Evolutionary conservation across 345 rosid species (phyloP).

Genomic region (Lepidium aucheri): DNA sequence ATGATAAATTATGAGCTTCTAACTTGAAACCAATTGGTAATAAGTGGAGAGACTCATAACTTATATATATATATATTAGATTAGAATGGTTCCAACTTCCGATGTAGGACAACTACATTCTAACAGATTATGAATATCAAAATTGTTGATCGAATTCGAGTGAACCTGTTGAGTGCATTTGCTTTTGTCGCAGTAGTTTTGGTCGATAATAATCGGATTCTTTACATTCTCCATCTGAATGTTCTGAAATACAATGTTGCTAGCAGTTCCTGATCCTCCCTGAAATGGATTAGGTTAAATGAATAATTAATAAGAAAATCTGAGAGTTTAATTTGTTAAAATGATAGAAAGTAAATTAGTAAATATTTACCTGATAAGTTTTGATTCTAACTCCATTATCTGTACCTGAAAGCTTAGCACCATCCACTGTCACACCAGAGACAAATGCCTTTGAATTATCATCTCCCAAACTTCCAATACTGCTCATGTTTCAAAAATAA

Average conservation of each 20-base stretch:
- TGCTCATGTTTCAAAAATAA: conserved; percentile 10
- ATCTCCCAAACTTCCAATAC: conserved; percentile 78
- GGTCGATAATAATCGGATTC: conserved; percentile 84
- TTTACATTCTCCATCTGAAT: conserved; percentile 60
- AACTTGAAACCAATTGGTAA: no score
- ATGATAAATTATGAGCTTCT: no score
- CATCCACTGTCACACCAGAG: conserved; percentile 56
- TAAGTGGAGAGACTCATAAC: no score
- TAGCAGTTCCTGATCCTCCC: conserved; percentile 92
- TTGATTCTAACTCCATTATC: conserved; percentile 83
- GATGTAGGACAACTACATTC: no score
- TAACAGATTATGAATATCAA: not conserved
- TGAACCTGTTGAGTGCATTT: conserved; percentile 57
- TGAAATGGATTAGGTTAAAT: not conserved
- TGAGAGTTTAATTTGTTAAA: not conserved
- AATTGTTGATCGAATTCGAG: not conserved
- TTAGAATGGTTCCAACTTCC: no score
- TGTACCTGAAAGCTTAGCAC: conserved; percentile 59
- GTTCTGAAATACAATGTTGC: conserved; percentile 59
- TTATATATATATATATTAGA: no score
- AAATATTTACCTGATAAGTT: conserved; percentile 65
- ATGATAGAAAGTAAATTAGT: not conserved
- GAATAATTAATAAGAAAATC: not conserved
- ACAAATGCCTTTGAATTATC: conserved; percentile 47
- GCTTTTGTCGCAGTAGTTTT: conserved; percentile 67